A percentile compares a stretch with the other conserved stretches of the same genome.
Conservation (phyloP, 208 protist species). For the Crithidia bombi region DNA sequence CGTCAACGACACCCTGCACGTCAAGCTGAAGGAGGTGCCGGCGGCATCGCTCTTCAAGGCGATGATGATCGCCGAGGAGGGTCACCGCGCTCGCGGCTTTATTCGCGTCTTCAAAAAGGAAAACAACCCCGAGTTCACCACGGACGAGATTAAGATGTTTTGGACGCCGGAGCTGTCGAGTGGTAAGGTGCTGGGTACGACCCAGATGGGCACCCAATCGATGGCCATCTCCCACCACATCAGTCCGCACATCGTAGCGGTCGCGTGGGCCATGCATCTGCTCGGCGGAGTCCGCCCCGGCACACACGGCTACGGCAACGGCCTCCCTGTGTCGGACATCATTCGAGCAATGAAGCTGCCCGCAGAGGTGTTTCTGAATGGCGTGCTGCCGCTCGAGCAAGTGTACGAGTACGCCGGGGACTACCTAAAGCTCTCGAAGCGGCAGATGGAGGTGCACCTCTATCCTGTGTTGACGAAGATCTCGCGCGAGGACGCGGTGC, state of each 20-base stretch:
- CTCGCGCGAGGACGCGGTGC: slow-evolving; percentile 85
- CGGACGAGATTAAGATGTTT: slow-evolving; percentile 74
- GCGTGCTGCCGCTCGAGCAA: slow-evolving; percentile 75
- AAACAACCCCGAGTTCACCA: slow-evolving; percentile 49
- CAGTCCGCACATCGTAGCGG: slow-evolving; percentile 84
- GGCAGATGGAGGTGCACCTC: slow-evolving; percentile 55
- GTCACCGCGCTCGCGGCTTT: slow-evolving; percentile 77
- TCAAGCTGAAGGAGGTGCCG: slow-evolving; percentile 77
- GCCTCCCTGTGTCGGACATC: slow-evolving; percentile 83
- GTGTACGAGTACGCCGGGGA: slow-evolving; percentile 82
- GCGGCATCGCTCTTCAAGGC: slow-evolving; percentile 83
- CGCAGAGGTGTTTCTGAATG: slow-evolving; percentile 75
- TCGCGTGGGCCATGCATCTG: slow-evolving; percentile 91
- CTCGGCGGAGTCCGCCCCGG: slow-evolving; percentile 65
- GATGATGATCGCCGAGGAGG: slow-evolving; percentile 74
- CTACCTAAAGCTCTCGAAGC: slow-evolving; percentile 59
- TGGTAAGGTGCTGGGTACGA: slow-evolving; percentile 84
- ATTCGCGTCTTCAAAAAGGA: slow-evolving; percentile 78
- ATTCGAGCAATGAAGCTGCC: slow-evolving; percentile 80
- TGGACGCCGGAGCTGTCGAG: slow-evolving; percentile 87
- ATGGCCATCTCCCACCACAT: slow-evolving; percentile 73
- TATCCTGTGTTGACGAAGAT: slow-evolving; percentile 89
- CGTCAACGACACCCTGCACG: slow-evolving; percentile 65
- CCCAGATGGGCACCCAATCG: slow-evolving; percentile 72
- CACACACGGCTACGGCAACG: slow-evolving; percentile 81